Evolutionary conservation across 164 flowering plant species (phyloP), one percentile per base, ranked within the genome.

Genomic region (Liquidambar formosana): DNA sequence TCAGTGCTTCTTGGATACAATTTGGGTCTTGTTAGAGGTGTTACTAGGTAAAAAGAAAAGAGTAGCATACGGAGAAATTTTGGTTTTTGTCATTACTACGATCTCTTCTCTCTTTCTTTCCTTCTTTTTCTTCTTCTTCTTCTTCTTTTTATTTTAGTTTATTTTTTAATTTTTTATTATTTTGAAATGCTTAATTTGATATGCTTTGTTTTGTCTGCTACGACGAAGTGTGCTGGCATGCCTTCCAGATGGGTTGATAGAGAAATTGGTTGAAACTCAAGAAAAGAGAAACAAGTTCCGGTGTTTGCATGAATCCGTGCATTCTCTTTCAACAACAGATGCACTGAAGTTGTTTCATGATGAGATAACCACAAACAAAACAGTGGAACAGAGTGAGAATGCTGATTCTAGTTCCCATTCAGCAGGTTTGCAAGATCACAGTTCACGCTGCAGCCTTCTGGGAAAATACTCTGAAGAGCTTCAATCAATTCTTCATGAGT

Each of bases 21-120:
- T 13, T 91, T 85, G 89, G 97, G 97, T 46, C 71, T 83, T 80
- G 89, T 85, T 57, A 81, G 93, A 81, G 99, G 97, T 27, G 74
- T 91, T 65, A 80, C 92, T 16, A 89, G 97, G 97, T 94, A 87
- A 80, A 52, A 8, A 10, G 25, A 33, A 26, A 6, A 12, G 41
- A 12, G 23, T 57, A 57, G 27, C 33, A 11, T 57, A 14, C 33
- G 2, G 60, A 57, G 14, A 2, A 14, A 19, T 9, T 21, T 68
- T 21, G 45, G 9, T 38, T 27, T 27, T 66, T 53, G 43, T 0
- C 15, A 44, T 53, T 63, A 13, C 23, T 14, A 26, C 18, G 27
- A 38, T 46, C 15, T 48, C 19, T 21, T 41, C 9, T 57, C 11
- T 41, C 59, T 13, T 27, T 71, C 41, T 25, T 61, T 25, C 47